Conservation (phyloP, 345 rosid genomes). For the Raphanus sativus region DNA sequence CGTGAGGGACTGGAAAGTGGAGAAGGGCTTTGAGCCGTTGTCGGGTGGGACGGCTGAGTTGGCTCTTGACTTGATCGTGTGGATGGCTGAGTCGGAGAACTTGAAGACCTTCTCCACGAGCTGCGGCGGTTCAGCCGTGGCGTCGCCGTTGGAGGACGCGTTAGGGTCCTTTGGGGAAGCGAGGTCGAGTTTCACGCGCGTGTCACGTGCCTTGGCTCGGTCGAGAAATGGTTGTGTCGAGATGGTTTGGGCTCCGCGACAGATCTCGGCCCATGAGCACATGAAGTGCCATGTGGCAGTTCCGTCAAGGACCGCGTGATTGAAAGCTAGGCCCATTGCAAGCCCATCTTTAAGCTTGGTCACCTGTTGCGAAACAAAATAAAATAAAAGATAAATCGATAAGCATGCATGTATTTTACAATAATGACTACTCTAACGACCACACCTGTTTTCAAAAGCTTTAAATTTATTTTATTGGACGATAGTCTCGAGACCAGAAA, state of each 20-base stretch:
- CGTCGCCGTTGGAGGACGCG: slow-evolving; percentile 43
- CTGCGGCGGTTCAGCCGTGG: slow-evolving; percentile 29
- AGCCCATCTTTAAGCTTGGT: slow-evolving; percentile 85
- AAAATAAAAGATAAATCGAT: background rate
- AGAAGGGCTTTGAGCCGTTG: slow-evolving; percentile 60
- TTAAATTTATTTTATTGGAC: background rate
- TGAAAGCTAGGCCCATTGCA: slow-evolving; percentile 86
- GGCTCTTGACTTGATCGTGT: slow-evolving; percentile 63
- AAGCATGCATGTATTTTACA: background rate
- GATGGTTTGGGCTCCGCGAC: slow-evolving; percentile 51
- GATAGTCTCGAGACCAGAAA: background rate
- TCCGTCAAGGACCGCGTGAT: slow-evolving; percentile 88
- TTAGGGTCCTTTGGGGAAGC: slow-evolving; percentile 45
- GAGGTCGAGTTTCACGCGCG: slow-evolving; percentile 75
- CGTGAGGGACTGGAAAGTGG: slow-evolving; percentile 83
- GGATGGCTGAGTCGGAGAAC: slow-evolving; percentile 70
- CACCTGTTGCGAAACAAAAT: slow-evolving; percentile 47
- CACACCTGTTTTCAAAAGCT: slow-evolving; percentile 1
- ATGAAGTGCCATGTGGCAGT: slow-evolving; percentile 96
- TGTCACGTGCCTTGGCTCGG: slow-evolving; percentile 71
- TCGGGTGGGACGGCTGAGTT: slow-evolving; percentile 50
- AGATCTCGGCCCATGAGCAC: slow-evolving; percentile 83
- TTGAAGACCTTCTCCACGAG: slow-evolving; percentile 70
- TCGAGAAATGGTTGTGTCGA: slow-evolving; percentile 68
- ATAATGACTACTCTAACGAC: slow-evolving; percentile 25